phyloP scores from a whole-genome alignment of 345 rosid genomes.

The Eucalyptus tenuipes region DNA sequence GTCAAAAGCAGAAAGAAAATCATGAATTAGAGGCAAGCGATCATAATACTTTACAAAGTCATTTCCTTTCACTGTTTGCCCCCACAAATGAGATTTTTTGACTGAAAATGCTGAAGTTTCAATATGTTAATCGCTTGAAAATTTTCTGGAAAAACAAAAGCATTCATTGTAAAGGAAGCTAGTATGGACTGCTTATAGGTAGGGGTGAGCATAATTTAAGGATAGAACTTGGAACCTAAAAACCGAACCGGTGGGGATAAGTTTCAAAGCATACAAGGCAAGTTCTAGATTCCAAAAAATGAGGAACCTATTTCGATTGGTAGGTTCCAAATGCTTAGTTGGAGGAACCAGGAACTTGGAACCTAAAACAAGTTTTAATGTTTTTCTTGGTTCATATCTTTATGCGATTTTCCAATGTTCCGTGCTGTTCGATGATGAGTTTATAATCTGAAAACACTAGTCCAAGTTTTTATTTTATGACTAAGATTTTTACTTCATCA shows the following conservation, averaged over 20 bases:
- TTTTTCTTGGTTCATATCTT: no score
- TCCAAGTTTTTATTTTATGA: no score
- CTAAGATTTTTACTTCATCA: no score
- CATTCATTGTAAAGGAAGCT: neutral
- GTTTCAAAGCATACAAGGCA: no score
- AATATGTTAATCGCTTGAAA: neutral
- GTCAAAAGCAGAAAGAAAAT: no score
- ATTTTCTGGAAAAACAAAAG: neutral
- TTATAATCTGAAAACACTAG: accelerated
- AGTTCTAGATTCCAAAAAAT: no score
- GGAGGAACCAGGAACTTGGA: no score
- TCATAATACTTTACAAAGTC: neutral
- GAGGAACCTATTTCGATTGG: no score
- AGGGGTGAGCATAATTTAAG: no score
- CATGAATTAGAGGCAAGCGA: neutral
- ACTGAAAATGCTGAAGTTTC: neutral
- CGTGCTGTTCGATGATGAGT: accelerated
- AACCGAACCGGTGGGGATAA: accelerated
- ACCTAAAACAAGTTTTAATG: no score
- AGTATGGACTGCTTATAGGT: neutral
- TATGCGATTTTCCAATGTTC: accelerated
- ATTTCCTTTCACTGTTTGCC: neutral
- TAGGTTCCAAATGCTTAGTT: no score
- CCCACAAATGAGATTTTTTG: neutral
- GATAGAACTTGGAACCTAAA: accelerated